Conservation (phyloP, 345 rosid species). For the Lumnitzera racemosa region DNA sequence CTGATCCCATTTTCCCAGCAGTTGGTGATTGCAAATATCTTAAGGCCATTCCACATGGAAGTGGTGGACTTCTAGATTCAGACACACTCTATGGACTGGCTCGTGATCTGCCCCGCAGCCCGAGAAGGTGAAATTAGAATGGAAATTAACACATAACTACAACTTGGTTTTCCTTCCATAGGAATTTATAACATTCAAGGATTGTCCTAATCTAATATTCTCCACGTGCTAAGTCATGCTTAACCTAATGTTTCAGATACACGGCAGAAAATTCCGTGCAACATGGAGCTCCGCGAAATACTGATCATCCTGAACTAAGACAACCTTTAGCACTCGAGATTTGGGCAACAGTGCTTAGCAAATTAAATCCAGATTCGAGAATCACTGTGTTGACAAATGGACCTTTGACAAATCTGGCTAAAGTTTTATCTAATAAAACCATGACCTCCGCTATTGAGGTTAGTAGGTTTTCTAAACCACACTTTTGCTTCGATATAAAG, state of each 20-base stretch:
- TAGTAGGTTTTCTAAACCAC: constrained; percentile 1
- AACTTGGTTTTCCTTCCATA: not conserved
- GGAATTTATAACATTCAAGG: not conserved
- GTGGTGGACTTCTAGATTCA: constrained; percentile 82
- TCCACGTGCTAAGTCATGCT: too few relatives aligned
- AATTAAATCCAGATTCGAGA: constrained; percentile 38
- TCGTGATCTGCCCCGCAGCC: constrained; percentile 71
- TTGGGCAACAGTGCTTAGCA: constrained; percentile 41
- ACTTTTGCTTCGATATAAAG: too few relatives aligned
- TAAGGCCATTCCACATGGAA: constrained; percentile 67
- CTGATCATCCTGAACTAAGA: constrained; percentile 60
- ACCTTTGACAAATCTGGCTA: constrained; percentile 75
- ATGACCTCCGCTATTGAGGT: constrained; percentile 52
- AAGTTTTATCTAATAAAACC: constrained; percentile 37
- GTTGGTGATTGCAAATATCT: constrained; percentile 80
- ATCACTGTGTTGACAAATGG: constrained; percentile 71
- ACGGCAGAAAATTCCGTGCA: constrained; percentile 63
- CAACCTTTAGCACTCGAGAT: constrained; percentile 71
- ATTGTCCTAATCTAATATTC: not conserved
- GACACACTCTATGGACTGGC: constrained; percentile 90
- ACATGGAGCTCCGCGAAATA: constrained; percentile 65
- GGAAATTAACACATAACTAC: not conserved
- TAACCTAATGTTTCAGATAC: constrained; percentile 28
- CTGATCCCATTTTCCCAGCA: constrained; percentile 30
- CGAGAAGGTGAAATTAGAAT: constrained; percentile 47